Evolutionary conservation across 2,329 filamentous ascomycete genomes (phyloP), one percentile per base, ranked within the genome.

Genomic region (Simplicillium aogashimaense): DNA sequence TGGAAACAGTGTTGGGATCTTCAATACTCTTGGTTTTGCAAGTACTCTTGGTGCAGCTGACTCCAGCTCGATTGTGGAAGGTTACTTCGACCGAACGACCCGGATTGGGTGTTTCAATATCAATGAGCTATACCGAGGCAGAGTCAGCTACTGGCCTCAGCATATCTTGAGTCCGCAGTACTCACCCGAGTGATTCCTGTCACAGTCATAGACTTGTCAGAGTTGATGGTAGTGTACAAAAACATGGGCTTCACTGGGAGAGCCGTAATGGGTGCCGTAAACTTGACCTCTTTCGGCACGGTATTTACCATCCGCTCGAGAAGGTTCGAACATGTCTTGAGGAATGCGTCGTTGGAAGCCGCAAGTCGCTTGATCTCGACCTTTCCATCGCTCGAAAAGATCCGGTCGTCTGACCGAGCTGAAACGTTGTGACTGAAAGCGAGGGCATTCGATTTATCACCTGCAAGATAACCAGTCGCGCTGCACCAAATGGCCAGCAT

Each of bases 361-460:
- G 58, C 56, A 51, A 70, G 51, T 1, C 55, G 50, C n/a, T 49
- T 53, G 36, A 72, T 64, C 1, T 65, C 69, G 13, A 52, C 57
- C 51, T 69, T 67, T 1, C 53, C 56, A 44, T 72, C 69, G 0
- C 65, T 58, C 18, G 47, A 50, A 43, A 67, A 73, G 16, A 72
- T 60, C 4, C 57, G 56, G 40, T 53, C 54, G 44, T 73, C 69
- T 0, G 67, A 69, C 45, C 53, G 56, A 7, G 54, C 48, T 2
- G 59, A 61, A 4, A 53, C 50, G 41, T 68, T 64, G 29, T 56
- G 50, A 2, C 56, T 56, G 32, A 63, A 56, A 1, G 65, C 58
- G 16, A 73, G 52, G 2, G 66, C 62, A 47, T 72, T 63, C 20
- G 55, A 58, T 14, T 64, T 63, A 1, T 55, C 60, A 5, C 60